Evolutionary conservation across 139 green algal species (phyloP), one percentile per base, ranked within the genome.

Genomic region (Edaphochlamys debaryana): DNA sequence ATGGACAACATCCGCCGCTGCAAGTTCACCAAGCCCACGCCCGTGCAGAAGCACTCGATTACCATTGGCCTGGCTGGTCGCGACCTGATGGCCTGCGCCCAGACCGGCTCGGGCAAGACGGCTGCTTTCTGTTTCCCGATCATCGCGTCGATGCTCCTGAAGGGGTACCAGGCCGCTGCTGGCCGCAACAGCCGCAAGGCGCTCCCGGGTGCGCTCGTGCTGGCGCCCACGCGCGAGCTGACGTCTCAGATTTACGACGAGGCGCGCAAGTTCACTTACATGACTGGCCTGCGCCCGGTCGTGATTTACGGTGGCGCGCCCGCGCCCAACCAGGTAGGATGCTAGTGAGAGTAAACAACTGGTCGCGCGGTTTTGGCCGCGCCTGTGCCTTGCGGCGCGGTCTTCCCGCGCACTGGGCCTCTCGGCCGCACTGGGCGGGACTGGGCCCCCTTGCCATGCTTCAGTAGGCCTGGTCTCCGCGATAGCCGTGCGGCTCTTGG

Each of bases 91-190:
- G 98, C 95, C 2, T 98, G 96, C 85, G 96, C 96, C 0, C 87
- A 91, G 83, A 98, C 97, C 30, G 98, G 97, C 8, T 99, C 96
- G 7, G 97, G 97, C 81, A 99, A 99, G 88, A 99, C 98, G 7
- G 97, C 97, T 40, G 97, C 95, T 42, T 99, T 99, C 91, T 98
- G 95, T 92, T 99, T 99, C 89, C 97, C 97, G 63, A 99, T 99
- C 79, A 98, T 99, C 68, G 89, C 88, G 91, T 84, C 79, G 82
- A 97, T 99, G 80, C 82, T 98, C 40, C 88, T 91, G 62, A 87
- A 66, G 8, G 89, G 84, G 75, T 90, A 93, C 72, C 90, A 95
- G 87, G 88, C 94, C 45, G 67, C 80, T 19, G 68, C 27, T 40
- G 79, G 73, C 23, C 82, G 87, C 41, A 74, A 69, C 85, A 88